Conservation (phyloP, 2,329 filamentous ascomycete species). For the Diaporthe nobilis region DNA sequence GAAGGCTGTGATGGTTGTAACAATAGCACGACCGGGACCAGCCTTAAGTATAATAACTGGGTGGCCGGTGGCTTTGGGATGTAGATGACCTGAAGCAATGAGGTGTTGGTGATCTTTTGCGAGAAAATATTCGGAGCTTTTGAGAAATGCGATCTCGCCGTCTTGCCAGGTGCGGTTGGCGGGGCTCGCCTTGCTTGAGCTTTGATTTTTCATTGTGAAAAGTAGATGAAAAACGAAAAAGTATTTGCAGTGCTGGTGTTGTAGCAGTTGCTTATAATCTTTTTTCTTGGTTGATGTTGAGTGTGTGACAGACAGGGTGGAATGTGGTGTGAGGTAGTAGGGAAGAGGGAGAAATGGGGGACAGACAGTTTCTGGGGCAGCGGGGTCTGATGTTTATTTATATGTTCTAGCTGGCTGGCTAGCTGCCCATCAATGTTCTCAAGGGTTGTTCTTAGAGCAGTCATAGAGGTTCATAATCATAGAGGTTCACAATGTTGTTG, state of each 20-base stretch:
- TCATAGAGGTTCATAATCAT: background rate
- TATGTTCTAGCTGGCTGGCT: background rate
- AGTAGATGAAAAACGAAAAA: background rate
- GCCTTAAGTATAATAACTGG: constrained; percentile 52
- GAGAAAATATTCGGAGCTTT: constrained; percentile 40
- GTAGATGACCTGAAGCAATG: constrained; percentile 44
- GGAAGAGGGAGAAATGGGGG: background rate
- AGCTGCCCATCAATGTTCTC: background rate
- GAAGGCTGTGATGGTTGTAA: constrained; percentile 54
- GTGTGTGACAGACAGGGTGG: background rate
- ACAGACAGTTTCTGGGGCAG: background rate
- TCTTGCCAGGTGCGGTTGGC: constrained; percentile 34
- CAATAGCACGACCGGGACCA: constrained; percentile 42
- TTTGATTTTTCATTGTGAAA: background rate
- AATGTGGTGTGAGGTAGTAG: background rate
- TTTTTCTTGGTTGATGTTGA: background rate
- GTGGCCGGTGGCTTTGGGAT: constrained; percentile 47
- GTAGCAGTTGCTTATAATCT: background rate
- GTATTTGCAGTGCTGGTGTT: background rate
- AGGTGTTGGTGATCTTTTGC: constrained; percentile 42
- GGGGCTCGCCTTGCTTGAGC: background rate
- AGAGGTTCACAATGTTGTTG: background rate
- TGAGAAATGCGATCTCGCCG: constrained; percentile 53
- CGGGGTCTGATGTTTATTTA: background rate
- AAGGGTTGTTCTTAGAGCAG: background rate